phyloP scores from a whole-genome alignment of 495 filamentous ascomycete species.

The Pyronema domesticum region DNA sequence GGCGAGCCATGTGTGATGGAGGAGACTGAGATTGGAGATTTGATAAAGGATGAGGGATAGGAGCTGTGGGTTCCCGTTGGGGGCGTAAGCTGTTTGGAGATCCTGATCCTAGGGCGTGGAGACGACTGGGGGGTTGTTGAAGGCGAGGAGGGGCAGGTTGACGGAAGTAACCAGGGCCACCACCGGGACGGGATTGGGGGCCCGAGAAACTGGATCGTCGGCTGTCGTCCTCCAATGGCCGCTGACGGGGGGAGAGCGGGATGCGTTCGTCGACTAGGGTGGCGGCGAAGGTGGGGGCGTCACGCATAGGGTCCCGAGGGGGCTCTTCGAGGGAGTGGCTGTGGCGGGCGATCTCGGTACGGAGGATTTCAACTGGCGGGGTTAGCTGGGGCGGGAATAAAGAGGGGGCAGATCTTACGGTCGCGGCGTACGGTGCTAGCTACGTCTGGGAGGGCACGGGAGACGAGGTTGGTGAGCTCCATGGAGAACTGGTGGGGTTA shows the following conservation, averaged over 20 bases:
- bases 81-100: slow-evolving; percentile 56
- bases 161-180: slow-evolving; percentile 29
- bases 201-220: slow-evolving; percentile 41
- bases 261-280: slow-evolving; percentile 45
- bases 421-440: too few relatives aligned
- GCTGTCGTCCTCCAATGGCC: slow-evolving; percentile 72
- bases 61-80: slow-evolving; percentile 47
- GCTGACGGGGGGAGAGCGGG: slow-evolving; percentile 80
- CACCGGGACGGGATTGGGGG: slow-evolving; percentile 14
- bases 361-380: slow-evolving; percentile 51
- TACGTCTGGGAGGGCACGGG: too few relatives aligned
- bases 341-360: slow-evolving; percentile 71
- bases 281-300: slow-evolving; percentile 52
- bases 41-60: slow-evolving; percentile 54
- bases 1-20: slow-evolving; percentile 55
- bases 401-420: too few relatives aligned
- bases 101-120: slow-evolving; percentile 67
- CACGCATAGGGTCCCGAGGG: slow-evolving; percentile 55
- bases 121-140: slow-evolving; percentile 59
- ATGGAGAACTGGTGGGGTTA: too few relatives aligned
- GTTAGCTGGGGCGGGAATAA: too few relatives aligned
- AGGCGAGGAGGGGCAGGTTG: slow-evolving; percentile 66
- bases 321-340: slow-evolving; percentile 66
- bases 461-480: too few relatives aligned
- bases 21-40: slow-evolving; percentile 57